These are phyloP conservation scores for Volvariella volvacea DNA, from an alignment of 1,284 basidiomycete genomes.

Conservation along the genomic window DNA sequence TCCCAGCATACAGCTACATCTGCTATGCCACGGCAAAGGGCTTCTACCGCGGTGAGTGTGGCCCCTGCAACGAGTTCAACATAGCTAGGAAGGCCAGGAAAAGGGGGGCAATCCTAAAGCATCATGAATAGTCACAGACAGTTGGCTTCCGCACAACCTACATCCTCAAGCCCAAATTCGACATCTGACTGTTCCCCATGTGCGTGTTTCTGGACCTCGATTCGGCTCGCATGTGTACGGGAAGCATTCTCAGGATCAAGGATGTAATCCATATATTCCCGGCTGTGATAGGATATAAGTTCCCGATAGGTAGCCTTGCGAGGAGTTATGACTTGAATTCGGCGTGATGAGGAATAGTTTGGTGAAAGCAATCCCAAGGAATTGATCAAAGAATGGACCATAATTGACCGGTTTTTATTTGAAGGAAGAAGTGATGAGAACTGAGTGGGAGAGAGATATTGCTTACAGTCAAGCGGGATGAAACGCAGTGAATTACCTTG, in stretches of 20 bases:
- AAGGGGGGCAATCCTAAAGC: constrained; percentile 75
- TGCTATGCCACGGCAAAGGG: constrained; percentile 45
- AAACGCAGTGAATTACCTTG: constrained; percentile 24
- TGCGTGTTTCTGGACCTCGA: constrained; percentile 12
- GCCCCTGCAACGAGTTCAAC: constrained; percentile 71
- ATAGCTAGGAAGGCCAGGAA: constrained; percentile 65
- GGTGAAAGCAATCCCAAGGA: constrained; percentile 48
- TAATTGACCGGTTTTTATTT: constrained; percentile 71
- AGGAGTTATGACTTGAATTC: constrained; percentile 45
- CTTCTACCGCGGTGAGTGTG: constrained; percentile 63
- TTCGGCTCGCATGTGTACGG: constrained; percentile 4
- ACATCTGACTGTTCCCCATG: constrained; percentile 4
- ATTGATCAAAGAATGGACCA: constrained; percentile 72
- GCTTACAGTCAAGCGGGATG: background rate
- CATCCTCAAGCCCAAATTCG: constrained; percentile 67
- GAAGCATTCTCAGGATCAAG: constrained; percentile 26
- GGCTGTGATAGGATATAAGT: constrained; percentile 50
- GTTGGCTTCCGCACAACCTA: constrained; percentile 17
- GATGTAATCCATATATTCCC: constrained; percentile 51
- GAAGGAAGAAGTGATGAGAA: constrained; percentile 73
- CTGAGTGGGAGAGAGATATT: constrained; percentile 29
- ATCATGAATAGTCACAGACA: background rate
- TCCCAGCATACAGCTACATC: constrained; percentile 75
- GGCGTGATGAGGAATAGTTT: constrained; percentile 16
- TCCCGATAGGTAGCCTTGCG: constrained; percentile 42